phyloP scores from a whole-genome alignment of 257 asterid genomes.

The Lithospermum erythrorhizon region DNA sequence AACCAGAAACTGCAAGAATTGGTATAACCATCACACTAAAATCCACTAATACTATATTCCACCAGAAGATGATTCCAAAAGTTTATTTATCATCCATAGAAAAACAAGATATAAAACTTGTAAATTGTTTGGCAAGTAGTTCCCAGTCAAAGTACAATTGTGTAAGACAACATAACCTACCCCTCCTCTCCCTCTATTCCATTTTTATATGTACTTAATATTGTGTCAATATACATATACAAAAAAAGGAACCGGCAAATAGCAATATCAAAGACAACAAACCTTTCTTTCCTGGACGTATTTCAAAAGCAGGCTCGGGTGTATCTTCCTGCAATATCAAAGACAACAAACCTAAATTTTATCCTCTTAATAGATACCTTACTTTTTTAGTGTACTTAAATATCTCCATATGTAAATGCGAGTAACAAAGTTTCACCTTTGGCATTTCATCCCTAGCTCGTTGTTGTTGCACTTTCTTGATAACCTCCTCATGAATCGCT shows the following conservation, averaged over 20 bases:
- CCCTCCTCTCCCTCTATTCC: too few relatives aligned
- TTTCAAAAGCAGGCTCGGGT: slow-evolving; percentile 28
- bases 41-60: neutral
- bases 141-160: too few relatives aligned
- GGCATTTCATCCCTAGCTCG: slow-evolving; percentile 29
- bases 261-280: slow-evolving; percentile 7
- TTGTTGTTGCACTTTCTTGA: slow-evolving; percentile 64
- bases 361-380: too few relatives aligned
- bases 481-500: slow-evolving; percentile 85
- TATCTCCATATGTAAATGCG: too few relatives aligned
- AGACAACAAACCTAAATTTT: too few relatives aligned
- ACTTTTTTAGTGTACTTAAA: too few relatives aligned
- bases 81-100: neutral
- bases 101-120: neutral
- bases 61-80: neutral
- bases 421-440: slow-evolving; percentile 33
- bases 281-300: slow-evolving; percentile 53
- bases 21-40: neutral
- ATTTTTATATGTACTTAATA: too few relatives aligned
- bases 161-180: too few relatives aligned
- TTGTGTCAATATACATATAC: neutral
- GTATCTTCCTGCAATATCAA: slow-evolving; percentile 58
- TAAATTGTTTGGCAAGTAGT: too few relatives aligned
- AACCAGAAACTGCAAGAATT: slow-evolving; percentile 47
- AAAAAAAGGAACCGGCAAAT: slow-evolving; percentile 2